Evolutionary conservation across 257 asterid species (phyloP), one percentile per base, ranked within the genome.

Genomic region (Solanum sparsipilum): DNA sequence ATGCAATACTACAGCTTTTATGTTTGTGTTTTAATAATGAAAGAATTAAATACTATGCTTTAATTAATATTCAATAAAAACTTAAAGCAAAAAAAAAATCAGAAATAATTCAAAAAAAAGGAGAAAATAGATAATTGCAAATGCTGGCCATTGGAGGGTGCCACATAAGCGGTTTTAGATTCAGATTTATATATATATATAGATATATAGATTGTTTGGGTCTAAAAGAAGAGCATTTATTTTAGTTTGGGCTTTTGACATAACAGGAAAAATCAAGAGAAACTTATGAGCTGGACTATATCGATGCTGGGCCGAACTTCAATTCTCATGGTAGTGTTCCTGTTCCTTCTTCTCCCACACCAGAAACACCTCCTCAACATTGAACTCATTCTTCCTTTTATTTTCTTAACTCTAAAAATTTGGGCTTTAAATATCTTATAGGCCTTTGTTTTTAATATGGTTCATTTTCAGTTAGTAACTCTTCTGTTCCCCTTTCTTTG

Each of bases 261-360:
- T 36, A 44, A 5, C 89, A 94, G 96, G 93, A 36, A 84, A 84
- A 68, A 20, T 3, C 65, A 56, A 56, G 65, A 56, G 65, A 56
- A 56, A 18, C n/a, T 86, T 84, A 89, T 20, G 91, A 85, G 86
- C 72, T 93, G 91, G 98, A 95, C 88, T 95, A 95, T 84, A 90
- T 6, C 1, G 93, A 90, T 25, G 79, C 94, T 18, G 95, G 94
- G 88, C 94, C 98, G 41, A 94, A 93, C 86, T 67, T 88, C 38
- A 94, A 94, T 46, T 85, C 87, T 29, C 90, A 91, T 34, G 89
- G 89, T 52, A 71, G 71, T 75, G 87, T 58, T 56, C 13, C 48
- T 23, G 84, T 91, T 60, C 32, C 90, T 34, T 76, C 91, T 18
- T 87, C 91, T 3, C 88, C 90, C 0, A 81, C 84, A 0, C 83